These are phyloP conservation scores for Citrus inodora DNA, from an alignment of 345 rosid genomes.

Conservation along the genomic window DNA sequence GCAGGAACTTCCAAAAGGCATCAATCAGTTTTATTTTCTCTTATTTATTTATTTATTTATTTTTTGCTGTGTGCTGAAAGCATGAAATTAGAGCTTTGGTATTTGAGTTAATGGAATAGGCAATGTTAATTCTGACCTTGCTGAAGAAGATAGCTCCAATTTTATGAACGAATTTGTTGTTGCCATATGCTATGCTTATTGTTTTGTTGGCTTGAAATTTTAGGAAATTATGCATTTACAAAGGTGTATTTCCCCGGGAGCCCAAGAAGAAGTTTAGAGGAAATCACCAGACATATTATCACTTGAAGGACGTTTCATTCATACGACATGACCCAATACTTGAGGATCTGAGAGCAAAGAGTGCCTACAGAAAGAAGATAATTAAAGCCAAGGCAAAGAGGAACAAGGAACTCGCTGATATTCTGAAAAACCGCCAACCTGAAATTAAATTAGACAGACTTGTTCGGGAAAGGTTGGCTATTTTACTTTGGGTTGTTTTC, in stretches of 20 bases:
- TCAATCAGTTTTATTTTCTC: background rate
- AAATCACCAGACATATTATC: slow-evolving; percentile 92
- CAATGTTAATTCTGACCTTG: background rate
- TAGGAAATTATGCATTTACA: slow-evolving; percentile 79
- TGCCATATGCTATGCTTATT: background rate
- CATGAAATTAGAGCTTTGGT: background rate
- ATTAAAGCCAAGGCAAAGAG: slow-evolving; percentile 78
- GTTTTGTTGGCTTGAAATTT: slow-evolving; percentile 7
- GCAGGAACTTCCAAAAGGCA: background rate
- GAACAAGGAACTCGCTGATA: slow-evolving; percentile 65
- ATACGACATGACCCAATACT: slow-evolving; percentile 84
- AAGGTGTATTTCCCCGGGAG: slow-evolving; percentile 88
- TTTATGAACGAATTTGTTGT: background rate
- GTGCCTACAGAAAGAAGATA: slow-evolving; percentile 69
- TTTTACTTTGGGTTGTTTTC: background rate
- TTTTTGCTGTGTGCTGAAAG: background rate
- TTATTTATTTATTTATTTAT: too few relatives aligned
- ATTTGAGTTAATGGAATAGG: background rate
- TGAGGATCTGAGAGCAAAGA: slow-evolving; percentile 78
- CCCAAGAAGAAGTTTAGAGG: slow-evolving; percentile 95
- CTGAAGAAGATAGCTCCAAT: background rate
- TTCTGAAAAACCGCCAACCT: slow-evolving; percentile 69
- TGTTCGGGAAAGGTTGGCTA: slow-evolving; percentile 73
- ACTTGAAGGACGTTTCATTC: slow-evolving; percentile 80
- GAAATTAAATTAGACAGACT: slow-evolving; percentile 60